Evolutionary conservation across 305 asterid species (phyloP).

Genomic region (Fraxinus sp.): DNA sequence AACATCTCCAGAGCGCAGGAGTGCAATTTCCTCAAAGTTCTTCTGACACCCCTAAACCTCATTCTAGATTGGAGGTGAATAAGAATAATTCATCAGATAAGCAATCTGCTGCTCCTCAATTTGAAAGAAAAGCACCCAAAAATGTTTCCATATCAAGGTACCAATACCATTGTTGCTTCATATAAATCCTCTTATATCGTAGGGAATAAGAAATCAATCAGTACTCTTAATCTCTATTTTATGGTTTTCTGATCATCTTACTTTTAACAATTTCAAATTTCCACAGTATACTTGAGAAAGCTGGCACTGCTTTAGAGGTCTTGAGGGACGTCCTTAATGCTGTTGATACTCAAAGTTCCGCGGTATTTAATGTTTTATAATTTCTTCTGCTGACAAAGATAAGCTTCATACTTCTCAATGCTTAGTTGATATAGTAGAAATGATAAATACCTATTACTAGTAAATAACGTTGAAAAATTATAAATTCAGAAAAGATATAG

Average conservation of each 20-base stretch:
- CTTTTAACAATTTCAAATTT: neutral
- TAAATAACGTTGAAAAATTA: neutral
- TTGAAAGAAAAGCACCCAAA: slow-evolving; percentile 41
- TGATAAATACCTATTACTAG: neutral
- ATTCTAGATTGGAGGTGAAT: slow-evolving; percentile 36
- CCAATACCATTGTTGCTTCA: neutral
- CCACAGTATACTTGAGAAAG: slow-evolving; percentile 82
- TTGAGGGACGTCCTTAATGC: slow-evolving; percentile 82
- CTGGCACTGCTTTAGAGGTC: slow-evolving; percentile 83
- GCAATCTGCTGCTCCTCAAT: slow-evolving; percentile 42
- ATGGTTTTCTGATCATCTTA: neutral
- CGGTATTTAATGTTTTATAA: slow-evolving; percentile 47
- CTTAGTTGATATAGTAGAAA: neutral
- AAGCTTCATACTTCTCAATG: neutral
- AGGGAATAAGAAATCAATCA: neutral
- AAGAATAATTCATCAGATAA: slow-evolving; percentile 40
- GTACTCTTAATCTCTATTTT: neutral
- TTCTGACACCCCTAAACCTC: slow-evolving; percentile 38
- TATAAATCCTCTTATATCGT: neutral
- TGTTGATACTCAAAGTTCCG: slow-evolving; percentile 61
- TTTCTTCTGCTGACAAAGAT: slow-evolving; percentile 7
- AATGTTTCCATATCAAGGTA: slow-evolving; percentile 73
- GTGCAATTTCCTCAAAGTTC: slow-evolving; percentile 82
- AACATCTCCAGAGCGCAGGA: slow-evolving; percentile 73
- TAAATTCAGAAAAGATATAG: neutral